Evolutionary conservation across 1,284 basidiomycete species (phyloP), one percentile per base, ranked within the genome.

Genomic region (Ustilago sp.): DNA sequence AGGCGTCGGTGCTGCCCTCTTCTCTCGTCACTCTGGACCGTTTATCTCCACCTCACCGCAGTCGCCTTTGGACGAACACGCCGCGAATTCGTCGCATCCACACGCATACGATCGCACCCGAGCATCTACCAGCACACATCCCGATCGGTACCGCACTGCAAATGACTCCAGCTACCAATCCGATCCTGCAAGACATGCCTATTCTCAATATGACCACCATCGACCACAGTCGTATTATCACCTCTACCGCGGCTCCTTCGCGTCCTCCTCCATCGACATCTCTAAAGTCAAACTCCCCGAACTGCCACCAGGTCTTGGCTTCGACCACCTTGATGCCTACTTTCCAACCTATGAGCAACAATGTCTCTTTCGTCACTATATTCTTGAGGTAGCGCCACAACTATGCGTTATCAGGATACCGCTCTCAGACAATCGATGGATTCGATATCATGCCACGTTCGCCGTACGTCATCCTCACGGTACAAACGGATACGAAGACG

Each of bases 291-390:
- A 68, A n/a, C 35, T 71, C 3, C 61, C 68, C 1, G 74, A 71
- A 28, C 54, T 76, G 8, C 74, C 74, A 2, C 13, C 74, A n/a
- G 68, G 68, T 0, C 59, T 70, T 7, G 74, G 68, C 32, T 76
- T 76, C 53, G 74, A 71, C n/a, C 52, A 68, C 19, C 68, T 76
- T 17, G 74, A 65, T n/a, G 60, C 74, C 8, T 76, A 56, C 68
- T 71, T 76, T 36, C 68, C 65, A 1, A 76, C 68, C 3, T 65
- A 65, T 48, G 74, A 76, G 60, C 68, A 76, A 34, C 68, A 71
- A 36, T 68, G 62, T 32, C 64, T 76, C 39, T 76, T 76, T 41
- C 68, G 74, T 8, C 74, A 76, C 35, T 76, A 71, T 23, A 61
- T 76, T 23, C 54, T 76, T 39, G 74, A 76, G 38, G 74, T 76